Base-by-base conservation (phyloP, 2,329 filamentous ascomycete species). In the Allantophomopsis lycopodina region DNA sequence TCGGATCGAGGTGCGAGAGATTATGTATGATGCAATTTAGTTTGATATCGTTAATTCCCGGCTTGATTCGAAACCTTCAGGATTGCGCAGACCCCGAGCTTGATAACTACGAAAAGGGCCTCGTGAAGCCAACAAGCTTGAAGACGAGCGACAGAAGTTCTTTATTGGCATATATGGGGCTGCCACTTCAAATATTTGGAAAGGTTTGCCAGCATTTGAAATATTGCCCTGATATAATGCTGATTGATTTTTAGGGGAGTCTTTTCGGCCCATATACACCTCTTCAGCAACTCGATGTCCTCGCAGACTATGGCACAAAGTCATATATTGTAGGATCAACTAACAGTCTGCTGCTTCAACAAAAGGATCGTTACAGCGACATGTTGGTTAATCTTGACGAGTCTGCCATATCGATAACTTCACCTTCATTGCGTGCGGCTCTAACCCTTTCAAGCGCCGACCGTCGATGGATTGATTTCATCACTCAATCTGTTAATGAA, bases 1-100 rank as follows among this genome's bases (percentile, higher is more conserved):
- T 96, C 53, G 88, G 91, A 45, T 87, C 89, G n/a, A 79, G 87
- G 51, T 96, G 91, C 60, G 91, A 98, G 60, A 75, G 83, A 47
- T 66, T 98, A 49, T 98, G 91, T 71, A 94, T 96, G 83, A 88
- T 94, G 62, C 91, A 98, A 60, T 98, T 96, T 64, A 91, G 89
- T 34, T 73, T 98, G 35, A 81, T 98, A 50, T 95, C 89, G 39
- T 69, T 98, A 53, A 93, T 98, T 64, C 91, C 91, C 36, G 87
- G 88, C 43, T 74, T 98, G 42, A 79, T 96, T 53, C 78, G 85
- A 53, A 86, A 83, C 52, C 72, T 98, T n/a, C 80, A 93, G 61
- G 91, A 98, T 62, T 93, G 85, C 52, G 89, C 91, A 37, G 87
- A 94, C 55, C 91, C 91, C n/a, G 81, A 88, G 35, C 73, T 96